These are phyloP conservation scores for Macrocybe gigantea DNA, from an alignment of 768 basidiomycete species.

Conservation along the genomic window DNA sequence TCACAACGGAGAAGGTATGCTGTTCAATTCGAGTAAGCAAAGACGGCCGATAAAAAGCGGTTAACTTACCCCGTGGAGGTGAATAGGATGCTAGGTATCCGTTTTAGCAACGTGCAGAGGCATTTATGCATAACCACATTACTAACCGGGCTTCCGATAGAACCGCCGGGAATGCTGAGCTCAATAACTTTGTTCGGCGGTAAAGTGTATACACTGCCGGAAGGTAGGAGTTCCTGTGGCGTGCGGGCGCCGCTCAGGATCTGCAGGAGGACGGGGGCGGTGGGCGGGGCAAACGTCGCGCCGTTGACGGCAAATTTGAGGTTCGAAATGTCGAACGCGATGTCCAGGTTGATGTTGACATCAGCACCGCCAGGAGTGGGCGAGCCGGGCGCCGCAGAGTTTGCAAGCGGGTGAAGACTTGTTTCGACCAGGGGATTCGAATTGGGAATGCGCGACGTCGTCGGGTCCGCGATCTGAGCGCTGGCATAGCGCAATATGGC, in stretches of 20 bases:
- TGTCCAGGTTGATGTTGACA: constrained; percentile 14
- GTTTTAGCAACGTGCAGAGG: background rate
- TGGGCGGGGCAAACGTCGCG: constrained; percentile 21
- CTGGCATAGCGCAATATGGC: constrained; percentile 39
- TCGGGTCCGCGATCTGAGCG: constrained; percentile 24
- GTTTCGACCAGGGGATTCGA: constrained; percentile 15
- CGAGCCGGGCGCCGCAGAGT: constrained; percentile 15
- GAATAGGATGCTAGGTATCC: constrained; percentile 11
- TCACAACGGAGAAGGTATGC: constrained; percentile 36
- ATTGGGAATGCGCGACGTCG: constrained; percentile 3
- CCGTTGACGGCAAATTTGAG: constrained; percentile 26
- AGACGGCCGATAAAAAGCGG: no score
- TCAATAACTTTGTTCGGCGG: constrained; percentile 36
- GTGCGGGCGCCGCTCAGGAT: constrained; percentile 33
- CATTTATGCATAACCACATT: background rate
- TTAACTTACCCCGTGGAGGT: constrained; percentile 12
- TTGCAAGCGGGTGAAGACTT: constrained; percentile 14
- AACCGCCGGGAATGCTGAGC: constrained; percentile 25
- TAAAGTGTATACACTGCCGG: constrained; percentile 30
- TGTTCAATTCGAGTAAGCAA: background rate
- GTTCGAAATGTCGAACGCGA: constrained; percentile 8
- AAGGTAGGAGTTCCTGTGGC: constrained; percentile 22
- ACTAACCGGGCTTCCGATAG: constrained; percentile 11
- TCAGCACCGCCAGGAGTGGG: constrained; percentile 15
- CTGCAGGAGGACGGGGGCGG: constrained; percentile 36